phyloP scores from a whole-genome alignment of 768 basidiomycete genomes.

The Mycena olivaceomarginata region DNA sequence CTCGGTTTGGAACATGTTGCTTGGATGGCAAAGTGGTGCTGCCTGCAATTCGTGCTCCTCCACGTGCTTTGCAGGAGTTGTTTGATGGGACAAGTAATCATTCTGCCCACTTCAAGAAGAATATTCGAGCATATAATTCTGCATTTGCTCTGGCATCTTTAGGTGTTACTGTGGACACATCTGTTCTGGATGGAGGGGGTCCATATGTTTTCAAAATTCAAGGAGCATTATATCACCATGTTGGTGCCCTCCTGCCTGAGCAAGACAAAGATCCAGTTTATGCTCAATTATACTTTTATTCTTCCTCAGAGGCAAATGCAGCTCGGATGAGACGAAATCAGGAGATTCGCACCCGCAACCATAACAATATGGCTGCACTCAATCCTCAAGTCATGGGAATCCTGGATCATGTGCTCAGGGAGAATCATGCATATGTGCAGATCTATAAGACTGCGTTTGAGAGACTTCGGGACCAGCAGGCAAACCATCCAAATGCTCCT shows the following conservation, averaged over 20 bases:
- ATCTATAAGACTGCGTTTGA: slow-evolving; percentile 21
- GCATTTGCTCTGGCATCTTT: slow-evolving; percentile 59
- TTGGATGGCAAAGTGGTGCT: slow-evolving; percentile 56
- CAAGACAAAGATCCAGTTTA: slow-evolving; percentile 45
- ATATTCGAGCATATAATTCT: slow-evolving; percentile 59
- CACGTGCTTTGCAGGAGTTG: slow-evolving; percentile 45
- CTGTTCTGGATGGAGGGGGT: slow-evolving; percentile 43
- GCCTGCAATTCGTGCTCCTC: slow-evolving; percentile 48
- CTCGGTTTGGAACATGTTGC: slow-evolving; percentile 60
- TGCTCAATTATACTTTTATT: slow-evolving; percentile 52
- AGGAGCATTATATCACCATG: slow-evolving; percentile 55
- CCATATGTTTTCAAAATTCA: slow-evolving; percentile 55
- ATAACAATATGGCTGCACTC: slow-evolving; percentile 1
- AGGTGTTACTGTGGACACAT: slow-evolving; percentile 48
- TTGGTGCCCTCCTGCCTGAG: slow-evolving; percentile 51
- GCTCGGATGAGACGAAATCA: slow-evolving; percentile 11
- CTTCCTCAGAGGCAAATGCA: slow-evolving; percentile 20
- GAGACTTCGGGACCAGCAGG: slow-evolving; percentile 41
- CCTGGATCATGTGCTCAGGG: slow-evolving; percentile 12
- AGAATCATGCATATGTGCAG: slow-evolving; percentile 13
- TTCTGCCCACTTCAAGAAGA: slow-evolving; percentile 49
- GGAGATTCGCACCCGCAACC: not conserved
- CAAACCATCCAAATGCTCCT: slow-evolving; percentile 43
- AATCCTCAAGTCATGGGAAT: slow-evolving; percentile 43
- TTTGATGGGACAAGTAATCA: slow-evolving; percentile 38